Percentiles rank a stretch among this genome's conserved stretches.
Evolutionary conservation across 1,284 basidiomycete species (phyloP).

Genomic region (Ceratobasidium sp.): DNA sequence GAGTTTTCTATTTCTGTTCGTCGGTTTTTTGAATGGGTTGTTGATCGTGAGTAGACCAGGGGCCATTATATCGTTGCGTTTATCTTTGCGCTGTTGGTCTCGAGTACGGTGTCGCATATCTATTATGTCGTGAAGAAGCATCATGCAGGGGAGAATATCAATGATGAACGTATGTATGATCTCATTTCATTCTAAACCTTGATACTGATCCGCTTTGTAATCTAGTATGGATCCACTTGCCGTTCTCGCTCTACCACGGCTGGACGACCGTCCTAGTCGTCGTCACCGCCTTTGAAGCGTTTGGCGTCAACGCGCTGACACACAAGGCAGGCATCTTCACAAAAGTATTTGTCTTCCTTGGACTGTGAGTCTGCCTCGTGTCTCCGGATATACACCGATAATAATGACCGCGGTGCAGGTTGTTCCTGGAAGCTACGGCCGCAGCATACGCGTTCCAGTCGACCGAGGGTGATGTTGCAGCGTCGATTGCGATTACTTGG

Average conservation of each 20-base stretch:
- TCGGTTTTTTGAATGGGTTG: background rate
- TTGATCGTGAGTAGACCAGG: constrained; percentile 13
- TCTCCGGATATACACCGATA: background rate
- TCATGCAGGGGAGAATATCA: constrained; percentile 73
- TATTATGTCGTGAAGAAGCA: constrained; percentile 94
- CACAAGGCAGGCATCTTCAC: constrained; percentile 87
- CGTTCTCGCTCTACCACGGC: constrained; percentile 94
- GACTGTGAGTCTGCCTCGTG: constrained; percentile 65
- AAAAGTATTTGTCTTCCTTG: constrained; percentile 94
- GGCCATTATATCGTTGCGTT: constrained; percentile 86
- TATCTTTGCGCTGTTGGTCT: constrained; percentile 87
- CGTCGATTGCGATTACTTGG: constrained; percentile 87
- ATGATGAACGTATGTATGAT: constrained; percentile 71
- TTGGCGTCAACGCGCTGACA: constrained; percentile 80
- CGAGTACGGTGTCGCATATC: constrained; percentile 87
- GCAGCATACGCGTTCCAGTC: constrained; percentile 93
- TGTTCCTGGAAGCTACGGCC: constrained; percentile 95
- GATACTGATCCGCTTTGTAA: constrained; percentile 22
- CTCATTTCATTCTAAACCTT: constrained; percentile 59
- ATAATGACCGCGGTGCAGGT: constrained; percentile 60
- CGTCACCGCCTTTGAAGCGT: constrained; percentile 90
- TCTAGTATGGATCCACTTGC: constrained; percentile 79
- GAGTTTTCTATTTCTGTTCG: constrained; percentile 26
- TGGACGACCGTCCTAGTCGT: constrained; percentile 95
- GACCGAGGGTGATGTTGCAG: constrained; percentile 91